Base-by-base conservation (phyloP, 2,329 filamentous ascomycete species). In the Capronia americana region DNA sequence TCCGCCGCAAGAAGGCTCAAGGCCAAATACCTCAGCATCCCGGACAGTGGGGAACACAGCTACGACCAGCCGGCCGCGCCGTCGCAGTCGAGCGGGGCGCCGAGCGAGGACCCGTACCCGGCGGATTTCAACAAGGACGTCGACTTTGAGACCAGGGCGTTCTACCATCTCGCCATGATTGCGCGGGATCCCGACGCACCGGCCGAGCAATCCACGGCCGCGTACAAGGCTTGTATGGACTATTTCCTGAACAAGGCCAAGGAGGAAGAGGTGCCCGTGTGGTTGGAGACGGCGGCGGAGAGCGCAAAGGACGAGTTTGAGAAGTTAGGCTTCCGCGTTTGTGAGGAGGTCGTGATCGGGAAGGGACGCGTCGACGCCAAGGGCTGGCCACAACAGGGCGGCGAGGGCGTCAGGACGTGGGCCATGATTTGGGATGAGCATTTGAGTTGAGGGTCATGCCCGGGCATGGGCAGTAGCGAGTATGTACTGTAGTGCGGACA, bases 51-150 rank as follows among this genome's bases (percentile, higher is more conserved):
- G 3, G 70, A 69, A 5, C 68, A 69, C 50, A 70, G 69, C 54
- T 73, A 67, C 61, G 70, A 71, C 65, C 69, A 70, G 34, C 71
- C 71, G 23, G 71, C 71, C 3, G 68, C 71, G 46, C 71, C 71
- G 12, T 66, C 60, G n/a, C 71, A 73, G 61, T 70, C 70, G 10
- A 69, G 66, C 14, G 69, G 70, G 6, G 71, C 65, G 2, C 71
- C 71, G 2, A 69, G 69, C n/a, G 70, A 69, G 38, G 71, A 73
- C 51, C 71, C 71, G 1, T 73, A 69, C 62, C 71, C 71, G 24
- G 64, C 66, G 6, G 68, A 73, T 26, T 73, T 72, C 67, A 73
- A 73, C 65, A 73, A 73, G 55, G 71, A 73, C 57, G 63, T 63
- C n/a, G 67, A 70, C 41, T 68, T 66, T 11, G 71, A 73, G 59